phyloP scores from a whole-genome alignment of 768 basidiomycete genomes.

The Chalciporus piperatus region DNA sequence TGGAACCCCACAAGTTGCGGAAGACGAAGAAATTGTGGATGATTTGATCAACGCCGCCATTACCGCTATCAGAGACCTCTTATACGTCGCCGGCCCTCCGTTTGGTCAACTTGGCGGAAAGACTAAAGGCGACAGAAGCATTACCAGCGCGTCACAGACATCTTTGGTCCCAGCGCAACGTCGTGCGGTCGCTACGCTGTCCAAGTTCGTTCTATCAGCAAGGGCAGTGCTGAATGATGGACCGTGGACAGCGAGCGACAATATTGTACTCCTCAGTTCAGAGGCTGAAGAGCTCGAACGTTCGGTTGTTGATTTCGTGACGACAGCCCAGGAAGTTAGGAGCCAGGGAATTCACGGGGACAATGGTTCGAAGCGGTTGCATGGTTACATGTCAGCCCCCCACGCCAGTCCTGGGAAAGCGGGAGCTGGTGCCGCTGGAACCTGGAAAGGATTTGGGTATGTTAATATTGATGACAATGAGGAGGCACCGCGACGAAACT shows the following conservation, averaged over 20 bases:
- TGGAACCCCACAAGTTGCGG: conserved; percentile 43
- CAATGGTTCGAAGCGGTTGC: conserved; percentile 32
- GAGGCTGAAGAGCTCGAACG: conserved; percentile 74
- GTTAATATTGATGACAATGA: conserved; percentile 35
- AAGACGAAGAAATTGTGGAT: conserved; percentile 59
- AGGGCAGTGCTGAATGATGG: conserved; percentile 65
- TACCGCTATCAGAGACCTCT: conserved; percentile 63
- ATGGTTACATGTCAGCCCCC: conserved; percentile 35
- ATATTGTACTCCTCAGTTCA: conserved; percentile 51
- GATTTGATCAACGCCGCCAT: conserved; percentile 58
- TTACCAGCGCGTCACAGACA: conserved; percentile 44
- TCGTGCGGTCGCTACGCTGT: conserved; percentile 82
- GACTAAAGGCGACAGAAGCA: conserved; percentile 19
- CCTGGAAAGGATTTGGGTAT: conserved; percentile 58
- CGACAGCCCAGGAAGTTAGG: conserved; percentile 51
- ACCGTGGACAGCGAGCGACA: conserved; percentile 22
- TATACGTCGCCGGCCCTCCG: conserved; percentile 60
- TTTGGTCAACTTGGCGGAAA: conserved; percentile 54
- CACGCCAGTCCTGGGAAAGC: conserved; percentile 40
- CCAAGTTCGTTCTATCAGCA: conserved; percentile 82
- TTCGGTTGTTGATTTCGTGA: conserved; percentile 63
- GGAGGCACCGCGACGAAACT: conserved; percentile 26
- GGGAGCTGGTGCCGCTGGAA: conserved; percentile 50
- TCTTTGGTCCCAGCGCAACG: conserved; percentile 74
- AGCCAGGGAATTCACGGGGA: conserved; percentile 17